Conservation (phyloP, 2,329 filamentous ascomycete species). For the Fusarium austroafricanum region DNA sequence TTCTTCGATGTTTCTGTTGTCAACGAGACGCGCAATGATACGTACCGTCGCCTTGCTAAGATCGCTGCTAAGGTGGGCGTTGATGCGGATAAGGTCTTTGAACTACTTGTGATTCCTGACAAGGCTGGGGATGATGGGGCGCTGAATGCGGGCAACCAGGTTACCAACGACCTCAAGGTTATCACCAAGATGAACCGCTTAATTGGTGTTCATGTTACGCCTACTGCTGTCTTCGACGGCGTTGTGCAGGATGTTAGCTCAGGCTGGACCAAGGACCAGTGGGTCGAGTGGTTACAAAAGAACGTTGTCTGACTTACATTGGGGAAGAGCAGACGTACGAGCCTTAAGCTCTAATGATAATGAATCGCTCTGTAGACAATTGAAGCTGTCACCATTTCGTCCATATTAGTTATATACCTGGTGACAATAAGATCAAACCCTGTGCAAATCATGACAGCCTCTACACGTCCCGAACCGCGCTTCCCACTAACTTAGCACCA, state of each 20-base stretch:
- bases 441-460: conserved; percentile 16
- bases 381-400: conserved; percentile 10
- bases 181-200: conserved; percentile 83
- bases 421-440: conserved; percentile 3
- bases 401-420: background rate
- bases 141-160: conserved; percentile 82
- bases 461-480: background rate
- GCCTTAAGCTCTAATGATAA: conserved; percentile 24
- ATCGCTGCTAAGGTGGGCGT: conserved; percentile 77
- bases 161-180: conserved; percentile 87
- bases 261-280: conserved; percentile 82
- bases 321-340: background rate
- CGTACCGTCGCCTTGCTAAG: conserved; percentile 81
- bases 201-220: conserved; percentile 88
- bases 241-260: conserved; percentile 85
- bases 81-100: conserved; percentile 76
- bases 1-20: conserved; percentile 91
- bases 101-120: conserved; percentile 75
- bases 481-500: conserved; percentile 14
- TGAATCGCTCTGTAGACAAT: background rate
- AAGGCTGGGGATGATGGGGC: conserved; percentile 74
- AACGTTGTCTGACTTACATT: conserved; percentile 55
- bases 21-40: conserved; percentile 84
- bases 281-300: conserved; percentile 82
- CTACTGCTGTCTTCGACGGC: conserved; percentile 89